These are phyloP conservation scores for Pseudogymnoascus sp. DNA, from an alignment of 2,329 filamentous ascomycete genomes.

Conservation along the genomic window DNA sequence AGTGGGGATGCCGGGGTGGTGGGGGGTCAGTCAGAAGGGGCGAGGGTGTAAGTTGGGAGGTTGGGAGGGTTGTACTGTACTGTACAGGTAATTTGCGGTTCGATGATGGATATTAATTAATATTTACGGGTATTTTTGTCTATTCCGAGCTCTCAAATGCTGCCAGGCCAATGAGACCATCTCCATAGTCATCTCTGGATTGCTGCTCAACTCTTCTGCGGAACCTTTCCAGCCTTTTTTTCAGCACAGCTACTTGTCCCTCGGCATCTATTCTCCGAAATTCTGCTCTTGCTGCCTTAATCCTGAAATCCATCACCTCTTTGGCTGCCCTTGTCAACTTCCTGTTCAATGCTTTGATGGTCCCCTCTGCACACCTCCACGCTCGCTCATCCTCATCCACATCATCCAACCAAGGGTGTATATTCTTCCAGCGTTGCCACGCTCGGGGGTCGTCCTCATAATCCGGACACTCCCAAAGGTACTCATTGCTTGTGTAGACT, in stretches of 20 bases:
- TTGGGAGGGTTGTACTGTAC: background rate
- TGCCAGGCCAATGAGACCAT: background rate
- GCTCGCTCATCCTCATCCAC: background rate
- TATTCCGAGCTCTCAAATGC: background rate
- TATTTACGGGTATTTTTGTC: background rate
- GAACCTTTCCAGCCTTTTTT: background rate
- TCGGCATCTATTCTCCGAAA: background rate
- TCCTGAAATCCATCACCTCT: background rate
- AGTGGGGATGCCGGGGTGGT: background rate
- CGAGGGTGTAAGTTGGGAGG: background rate
- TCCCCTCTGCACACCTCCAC: background rate
- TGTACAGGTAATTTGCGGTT: background rate
- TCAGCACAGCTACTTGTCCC: background rate
- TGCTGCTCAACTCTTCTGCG: background rate
- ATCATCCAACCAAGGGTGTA: background rate
- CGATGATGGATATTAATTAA: background rate
- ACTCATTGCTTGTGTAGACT: background rate
- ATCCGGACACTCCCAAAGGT: background rate
- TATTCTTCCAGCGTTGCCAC: background rate
- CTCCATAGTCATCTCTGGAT: background rate
- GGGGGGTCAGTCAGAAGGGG: background rate
- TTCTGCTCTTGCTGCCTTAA: background rate
- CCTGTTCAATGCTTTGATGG: background rate
- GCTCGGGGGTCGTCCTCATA: background rate
- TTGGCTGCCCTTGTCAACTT: background rate